These are phyloP conservation scores for Lactifluus piperatus DNA, from an alignment of 768 basidiomycete species.

Conservation along the genomic window DNA sequence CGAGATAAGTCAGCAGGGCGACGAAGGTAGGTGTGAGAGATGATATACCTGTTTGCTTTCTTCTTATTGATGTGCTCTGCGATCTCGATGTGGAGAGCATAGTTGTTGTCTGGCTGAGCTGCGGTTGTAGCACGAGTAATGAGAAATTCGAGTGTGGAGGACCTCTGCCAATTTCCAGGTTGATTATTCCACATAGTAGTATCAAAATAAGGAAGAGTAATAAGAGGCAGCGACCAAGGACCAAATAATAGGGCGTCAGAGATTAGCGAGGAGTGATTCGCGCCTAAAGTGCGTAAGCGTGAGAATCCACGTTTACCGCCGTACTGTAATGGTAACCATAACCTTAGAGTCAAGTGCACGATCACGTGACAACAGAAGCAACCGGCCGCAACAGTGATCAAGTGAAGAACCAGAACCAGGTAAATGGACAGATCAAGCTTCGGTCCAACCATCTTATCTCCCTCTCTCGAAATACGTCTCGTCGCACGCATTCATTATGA, in stretches of 20 bases:
- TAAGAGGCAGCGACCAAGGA: background rate
- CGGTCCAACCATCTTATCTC: constrained; percentile 31
- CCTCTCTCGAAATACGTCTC: constrained; percentile 46
- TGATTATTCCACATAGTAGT: constrained; percentile 19
- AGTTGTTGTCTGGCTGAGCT: constrained; percentile 79
- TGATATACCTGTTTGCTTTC: constrained; percentile 87
- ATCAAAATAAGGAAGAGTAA: background rate
- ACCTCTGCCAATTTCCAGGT: constrained; percentile 35
- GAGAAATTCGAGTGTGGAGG: constrained; percentile 60
- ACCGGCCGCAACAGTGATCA: too few species aligned
- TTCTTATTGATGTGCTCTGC: constrained; percentile 90
- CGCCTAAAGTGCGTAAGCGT: background rate
- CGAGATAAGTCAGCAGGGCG: background rate
- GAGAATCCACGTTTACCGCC: background rate
- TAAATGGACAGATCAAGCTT: background rate
- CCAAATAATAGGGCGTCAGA: background rate
- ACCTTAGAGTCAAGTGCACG: too few species aligned
- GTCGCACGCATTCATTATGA: constrained; percentile 32
- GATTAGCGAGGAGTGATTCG: background rate
- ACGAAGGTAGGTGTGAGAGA: background rate
- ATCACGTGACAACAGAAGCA: background rate
- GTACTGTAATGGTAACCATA: too few species aligned
- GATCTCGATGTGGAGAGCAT: constrained; percentile 85
- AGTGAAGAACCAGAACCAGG: background rate
- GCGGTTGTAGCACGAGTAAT: constrained; percentile 84